Evolutionary conservation across 2,329 filamentous ascomycete genomes (phyloP), one percentile per base, ranked within the genome.

Genomic region (Canariomyces notabilis): DNA sequence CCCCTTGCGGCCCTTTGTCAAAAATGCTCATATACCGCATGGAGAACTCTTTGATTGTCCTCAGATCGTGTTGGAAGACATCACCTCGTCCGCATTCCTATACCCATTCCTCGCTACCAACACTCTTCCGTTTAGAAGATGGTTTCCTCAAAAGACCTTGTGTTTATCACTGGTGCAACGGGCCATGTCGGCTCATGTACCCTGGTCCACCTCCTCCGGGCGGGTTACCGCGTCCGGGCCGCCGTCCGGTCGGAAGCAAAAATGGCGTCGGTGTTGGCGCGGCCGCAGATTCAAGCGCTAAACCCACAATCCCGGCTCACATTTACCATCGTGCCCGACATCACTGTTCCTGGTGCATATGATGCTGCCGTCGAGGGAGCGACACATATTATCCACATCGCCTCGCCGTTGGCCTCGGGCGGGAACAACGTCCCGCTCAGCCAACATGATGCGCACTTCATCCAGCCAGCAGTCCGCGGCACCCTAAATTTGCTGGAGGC

Each of bases 161-260:
- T 59, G 26, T 46, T 58, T 21, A 57, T 69, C 48, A 70, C 66
- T 5, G 67, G 67, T 19, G 62, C 58, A 33, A 68, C 65, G 8
- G 67, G 68, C 36, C 61, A 64, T 41, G 47, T 69, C 8, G 68
- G 67, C 32, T 67, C 62, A 48, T 46, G 51, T 15, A 61, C 61
- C 20, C 57, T 70, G 8, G 35, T 61, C 19, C 44, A 56, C 22
- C 56, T 63, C 5, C 61, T 69, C 22, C 45, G 61, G 35, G 49
- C 52, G 21, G 65, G 66, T 32, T 67, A 70, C 54, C 51, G 52
- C 7, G 65, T 68, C 15, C 65, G 66, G 20, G 60, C 62, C 15
- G 62, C 61, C 19, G 62, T 67, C 34, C 65, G 67, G 18, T 61
- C 58, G 18, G 52, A 61, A 38, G 53, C 49, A 12, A 66, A 67